Percentiles rank a stretch among this genome's conserved stretches.
Conservation (phyloP, 257 asterid species). For the Solanum bulbocastanum region DNA sequence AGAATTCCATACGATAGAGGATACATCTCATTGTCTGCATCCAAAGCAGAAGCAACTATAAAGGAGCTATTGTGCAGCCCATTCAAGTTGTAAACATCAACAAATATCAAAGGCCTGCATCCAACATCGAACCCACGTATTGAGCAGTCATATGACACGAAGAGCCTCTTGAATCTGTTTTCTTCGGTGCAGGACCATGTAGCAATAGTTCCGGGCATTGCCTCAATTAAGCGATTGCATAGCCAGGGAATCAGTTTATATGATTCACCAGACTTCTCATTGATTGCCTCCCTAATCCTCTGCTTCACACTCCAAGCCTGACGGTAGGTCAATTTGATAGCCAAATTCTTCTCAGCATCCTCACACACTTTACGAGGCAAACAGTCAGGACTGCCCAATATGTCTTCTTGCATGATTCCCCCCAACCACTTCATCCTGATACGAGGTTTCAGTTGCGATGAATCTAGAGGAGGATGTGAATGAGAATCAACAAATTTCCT, state of each 20-base stretch:
- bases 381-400: background rate
- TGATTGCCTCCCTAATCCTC: background rate
- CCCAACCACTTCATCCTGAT: slow-evolving; percentile 2
- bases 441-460: background rate
- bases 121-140: slow-evolving; percentile 3
- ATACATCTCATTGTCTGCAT: slow-evolving; percentile 4
- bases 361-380: slow-evolving; percentile 1
- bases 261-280: slow-evolving; percentile 4
- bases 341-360: slow-evolving; percentile 2
- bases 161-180: slow-evolving; percentile 1
- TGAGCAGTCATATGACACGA: slow-evolving; percentile 2
- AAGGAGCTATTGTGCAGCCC: slow-evolving; percentile 3
- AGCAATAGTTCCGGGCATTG: slow-evolving; percentile 1
- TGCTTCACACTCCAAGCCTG: slow-evolving; percentile 4
- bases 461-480: background rate
- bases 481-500: slow-evolving; percentile 1
- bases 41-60: background rate
- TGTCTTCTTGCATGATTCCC: background rate
- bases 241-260: slow-evolving; percentile 10
- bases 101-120: slow-evolving; percentile 4
- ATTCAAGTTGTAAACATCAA: slow-evolving; percentile 6
- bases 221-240: slow-evolving; percentile 1
- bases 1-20: slow-evolving; percentile 3
- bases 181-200: slow-evolving; percentile 4
- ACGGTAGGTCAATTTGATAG: slow-evolving; percentile 3